Percentiles rank a stretch among this genome's conserved stretches.
These are phyloP conservation scores for Primulina eburnea DNA, from an alignment of 257 asterid genomes.

Conservation along the genomic window DNA sequence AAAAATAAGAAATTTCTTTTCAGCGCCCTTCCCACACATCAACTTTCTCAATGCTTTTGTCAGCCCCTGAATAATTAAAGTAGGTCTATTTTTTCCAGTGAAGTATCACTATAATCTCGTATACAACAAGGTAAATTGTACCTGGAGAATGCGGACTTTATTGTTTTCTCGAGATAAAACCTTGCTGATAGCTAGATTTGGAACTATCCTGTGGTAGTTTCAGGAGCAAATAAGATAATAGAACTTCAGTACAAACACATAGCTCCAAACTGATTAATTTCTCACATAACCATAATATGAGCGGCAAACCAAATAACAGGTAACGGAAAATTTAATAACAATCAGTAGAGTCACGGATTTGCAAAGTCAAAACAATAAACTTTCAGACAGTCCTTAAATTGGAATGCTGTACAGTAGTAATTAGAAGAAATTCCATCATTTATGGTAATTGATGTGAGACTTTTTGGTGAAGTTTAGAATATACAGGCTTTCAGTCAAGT, in stretches of 20 bases:
- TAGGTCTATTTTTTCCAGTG: neutral
- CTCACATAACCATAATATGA: neutral
- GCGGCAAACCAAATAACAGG: neutral
- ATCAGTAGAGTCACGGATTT: neutral
- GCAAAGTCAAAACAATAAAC: conserved; percentile 7
- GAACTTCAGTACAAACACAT: neutral
- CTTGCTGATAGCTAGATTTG: conserved; percentile 96
- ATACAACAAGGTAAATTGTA: conserved; percentile 21
- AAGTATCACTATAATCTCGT: conserved; percentile 5
- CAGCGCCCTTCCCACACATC: too few species aligned
- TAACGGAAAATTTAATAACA: neutral
- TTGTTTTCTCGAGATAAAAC: conserved; percentile 80
- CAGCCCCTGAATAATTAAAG: too few species aligned
- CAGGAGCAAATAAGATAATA: conserved; percentile 6
- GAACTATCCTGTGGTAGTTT: conserved; percentile 77
- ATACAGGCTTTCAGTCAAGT: neutral
- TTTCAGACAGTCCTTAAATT: conserved; percentile 3
- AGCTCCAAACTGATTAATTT: conserved; percentile 2
- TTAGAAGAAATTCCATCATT: conserved; percentile 10
- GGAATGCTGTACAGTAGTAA: neutral
- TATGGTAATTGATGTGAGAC: neutral
- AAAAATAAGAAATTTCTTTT: too few species aligned
- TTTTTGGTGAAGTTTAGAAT: neutral
- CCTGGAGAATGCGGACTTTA: conserved; percentile 95
- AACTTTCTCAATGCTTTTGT: too few species aligned